Evolutionary conservation across 2,329 filamentous ascomycete species (phyloP).

Genomic region (Aspergillus candidus): DNA sequence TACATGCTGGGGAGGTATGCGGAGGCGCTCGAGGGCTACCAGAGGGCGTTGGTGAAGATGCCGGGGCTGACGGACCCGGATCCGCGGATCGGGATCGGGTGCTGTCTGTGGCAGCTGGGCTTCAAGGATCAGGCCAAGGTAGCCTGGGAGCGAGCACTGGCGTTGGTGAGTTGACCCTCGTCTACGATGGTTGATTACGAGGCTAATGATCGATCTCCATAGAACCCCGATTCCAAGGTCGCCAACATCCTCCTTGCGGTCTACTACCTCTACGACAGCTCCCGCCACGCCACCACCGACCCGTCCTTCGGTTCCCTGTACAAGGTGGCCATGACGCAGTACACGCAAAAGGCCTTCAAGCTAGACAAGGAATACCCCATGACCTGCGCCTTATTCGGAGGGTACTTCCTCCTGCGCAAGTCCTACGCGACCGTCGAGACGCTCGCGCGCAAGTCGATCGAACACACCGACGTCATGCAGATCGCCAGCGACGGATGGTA

Average conservation of each 20-base stretch:
- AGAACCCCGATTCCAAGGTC: constrained; percentile 74
- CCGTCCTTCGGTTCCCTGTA: constrained; percentile 79
- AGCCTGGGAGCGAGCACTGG: constrained; percentile 83
- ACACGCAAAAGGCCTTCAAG: constrained; percentile 90
- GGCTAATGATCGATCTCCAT: constrained; percentile 5
- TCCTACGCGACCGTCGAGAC: constrained; percentile 75
- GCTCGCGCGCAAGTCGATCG: constrained; percentile 86
- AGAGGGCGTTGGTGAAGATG: constrained; percentile 78
- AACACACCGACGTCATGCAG: constrained; percentile 91
- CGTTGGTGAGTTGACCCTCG: constrained; percentile 52
- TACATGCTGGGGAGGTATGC: constrained; percentile 82
- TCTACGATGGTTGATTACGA: not conserved
- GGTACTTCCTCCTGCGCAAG: constrained; percentile 82
- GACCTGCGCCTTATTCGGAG: constrained; percentile 82
- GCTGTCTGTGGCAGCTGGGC: constrained; percentile 94
- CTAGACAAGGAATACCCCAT: constrained; percentile 84
- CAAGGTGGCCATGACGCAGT: constrained; percentile 89
- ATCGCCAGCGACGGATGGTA: constrained; percentile 99
- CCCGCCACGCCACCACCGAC: constrained; percentile 74
- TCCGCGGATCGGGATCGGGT: constrained; percentile 90
- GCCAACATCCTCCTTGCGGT: constrained; percentile 85
- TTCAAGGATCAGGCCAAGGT: constrained; percentile 86
- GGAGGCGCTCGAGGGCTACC: constrained; percentile 77
- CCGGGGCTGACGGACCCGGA: constrained; percentile 87
- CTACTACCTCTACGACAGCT: constrained; percentile 82